Evolutionary conservation across 2,329 filamentous ascomycete genomes (phyloP).

Genomic region (Pestalotiopsis sp.): DNA sequence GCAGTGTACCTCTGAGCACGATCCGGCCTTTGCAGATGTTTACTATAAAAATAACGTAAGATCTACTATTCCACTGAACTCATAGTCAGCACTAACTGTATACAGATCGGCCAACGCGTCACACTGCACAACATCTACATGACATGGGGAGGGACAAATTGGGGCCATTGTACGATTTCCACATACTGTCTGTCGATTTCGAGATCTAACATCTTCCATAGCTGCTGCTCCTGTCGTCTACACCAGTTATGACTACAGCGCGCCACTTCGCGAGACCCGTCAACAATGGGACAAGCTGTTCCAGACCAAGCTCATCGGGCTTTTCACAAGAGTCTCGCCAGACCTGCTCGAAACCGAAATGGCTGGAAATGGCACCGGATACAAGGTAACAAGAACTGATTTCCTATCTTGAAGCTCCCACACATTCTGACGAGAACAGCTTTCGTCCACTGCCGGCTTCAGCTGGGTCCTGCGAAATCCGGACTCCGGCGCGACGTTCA

Average conservation of each 20-base stretch:
- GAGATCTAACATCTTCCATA: constrained; percentile 11
- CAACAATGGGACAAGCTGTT: constrained; percentile 52
- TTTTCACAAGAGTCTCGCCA: constrained; percentile 53
- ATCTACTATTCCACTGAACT: too few relatives aligned
- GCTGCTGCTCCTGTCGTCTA: constrained; percentile 50
- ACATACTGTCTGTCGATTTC: not conserved
- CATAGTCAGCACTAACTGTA: not conserved
- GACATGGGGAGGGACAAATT: constrained; percentile 55
- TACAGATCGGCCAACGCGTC: constrained; percentile 43
- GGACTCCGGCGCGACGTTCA: constrained; percentile 49
- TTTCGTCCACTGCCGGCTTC: constrained; percentile 39
- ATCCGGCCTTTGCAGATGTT: constrained; percentile 50
- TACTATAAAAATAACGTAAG: constrained; percentile 55
- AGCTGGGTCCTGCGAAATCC: constrained; percentile 55
- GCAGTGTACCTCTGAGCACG: constrained; percentile 21
- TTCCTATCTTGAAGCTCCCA: not conserved
- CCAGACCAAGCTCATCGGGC: constrained; percentile 53
- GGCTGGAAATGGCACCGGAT: constrained; percentile 53
- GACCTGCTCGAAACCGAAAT: constrained; percentile 53
- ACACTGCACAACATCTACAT: constrained; percentile 53
- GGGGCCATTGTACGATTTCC: constrained; percentile 43
- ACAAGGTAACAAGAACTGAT: constrained; percentile 20
- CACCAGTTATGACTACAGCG: constrained; percentile 43
- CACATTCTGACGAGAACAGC: constrained; percentile 15
- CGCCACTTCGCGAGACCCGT: constrained; percentile 53